phyloP scores from a whole-genome alignment of 139 green algal species.

The Axilococcus clingmanii region DNA sequence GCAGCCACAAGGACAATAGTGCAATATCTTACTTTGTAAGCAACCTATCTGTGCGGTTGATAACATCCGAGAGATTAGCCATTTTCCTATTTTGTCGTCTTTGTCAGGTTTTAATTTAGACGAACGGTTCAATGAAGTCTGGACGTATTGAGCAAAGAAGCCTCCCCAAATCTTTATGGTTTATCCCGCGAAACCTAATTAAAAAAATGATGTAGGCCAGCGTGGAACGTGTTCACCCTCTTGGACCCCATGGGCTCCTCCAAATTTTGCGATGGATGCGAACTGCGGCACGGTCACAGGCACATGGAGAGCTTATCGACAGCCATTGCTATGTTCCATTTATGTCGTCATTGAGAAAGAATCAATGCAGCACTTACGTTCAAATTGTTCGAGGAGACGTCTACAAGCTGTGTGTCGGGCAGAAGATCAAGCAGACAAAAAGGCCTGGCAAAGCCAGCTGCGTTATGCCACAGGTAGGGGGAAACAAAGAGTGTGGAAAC shows the following conservation, averaged over 20 bases:
- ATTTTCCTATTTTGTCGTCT: constrained; percentile 5
- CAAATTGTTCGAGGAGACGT: no score
- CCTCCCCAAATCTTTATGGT: neutral
- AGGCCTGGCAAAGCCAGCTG: no score
- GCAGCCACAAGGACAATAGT: neutral
- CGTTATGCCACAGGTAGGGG: constrained; percentile 10
- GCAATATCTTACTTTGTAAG: constrained; percentile 17
- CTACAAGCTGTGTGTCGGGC: no score
- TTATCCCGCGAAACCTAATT: no score
- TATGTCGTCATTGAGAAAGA: no score
- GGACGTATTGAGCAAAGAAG: neutral
- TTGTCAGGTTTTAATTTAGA: neutral
- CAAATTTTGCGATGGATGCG: neutral
- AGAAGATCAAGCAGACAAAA: no score
- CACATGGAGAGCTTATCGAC: neutral
- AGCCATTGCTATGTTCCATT: no score
- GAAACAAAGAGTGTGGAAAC: constrained; percentile 26
- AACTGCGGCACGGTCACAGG: neutral
- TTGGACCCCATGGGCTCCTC: neutral
- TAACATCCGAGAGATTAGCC: constrained; percentile 8
- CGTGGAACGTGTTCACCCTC: neutral
- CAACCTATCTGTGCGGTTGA: constrained; percentile 9
- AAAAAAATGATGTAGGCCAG: no score
- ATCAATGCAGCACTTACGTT: no score
- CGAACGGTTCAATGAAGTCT: neutral